phyloP scores from a whole-genome alignment of 2,329 filamentous ascomycete species.

The Aschersonia sp. region DNA sequence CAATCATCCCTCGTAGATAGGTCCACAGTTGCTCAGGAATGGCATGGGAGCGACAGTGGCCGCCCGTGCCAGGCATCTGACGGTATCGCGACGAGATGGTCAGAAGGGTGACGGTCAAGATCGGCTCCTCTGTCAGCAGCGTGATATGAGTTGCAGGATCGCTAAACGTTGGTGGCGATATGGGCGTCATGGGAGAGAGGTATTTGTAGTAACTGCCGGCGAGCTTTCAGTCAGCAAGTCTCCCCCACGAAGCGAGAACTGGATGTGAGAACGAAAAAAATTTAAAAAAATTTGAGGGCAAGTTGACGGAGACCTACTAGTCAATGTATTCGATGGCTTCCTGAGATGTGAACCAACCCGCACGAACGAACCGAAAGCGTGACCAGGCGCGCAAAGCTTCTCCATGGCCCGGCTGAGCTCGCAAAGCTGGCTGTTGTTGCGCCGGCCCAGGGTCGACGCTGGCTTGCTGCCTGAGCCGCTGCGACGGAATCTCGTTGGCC shows the following conservation, averaged over 20 bases:
- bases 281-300: not conserved
- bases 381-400: slow-evolving; percentile 80
- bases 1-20: slow-evolving; percentile 88
- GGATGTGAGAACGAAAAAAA: not conserved
- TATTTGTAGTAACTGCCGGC: slow-evolving; percentile 67
- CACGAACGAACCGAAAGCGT: slow-evolving; percentile 84
- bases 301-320: slow-evolving; percentile 44
- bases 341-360: slow-evolving; percentile 88
- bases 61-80: slow-evolving; percentile 64
- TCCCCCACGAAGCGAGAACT: too few relatives aligned
- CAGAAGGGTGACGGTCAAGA: slow-evolving; percentile 79
- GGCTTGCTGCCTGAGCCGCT: slow-evolving; percentile 7
- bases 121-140: slow-evolving; percentile 79
- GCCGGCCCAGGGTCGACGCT: slow-evolving; percentile 31
- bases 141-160: slow-evolving; percentile 67
- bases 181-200: slow-evolving; percentile 82
- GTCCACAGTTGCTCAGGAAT: slow-evolving; percentile 95
- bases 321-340: slow-evolving; percentile 91
- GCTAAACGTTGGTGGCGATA: slow-evolving; percentile 81
- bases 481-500: not conserved
- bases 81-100: slow-evolving; percentile 85
- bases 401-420: slow-evolving; percentile 40
- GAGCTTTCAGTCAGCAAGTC: not conserved
- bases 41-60: slow-evolving; percentile 69
- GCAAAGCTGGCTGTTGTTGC: slow-evolving; percentile 24